Percentiles rank a stretch among this genome's conserved stretches.
phyloP scores from a whole-genome alignment of 345 rosid genomes.

The Euphorbia tirucalli region DNA sequence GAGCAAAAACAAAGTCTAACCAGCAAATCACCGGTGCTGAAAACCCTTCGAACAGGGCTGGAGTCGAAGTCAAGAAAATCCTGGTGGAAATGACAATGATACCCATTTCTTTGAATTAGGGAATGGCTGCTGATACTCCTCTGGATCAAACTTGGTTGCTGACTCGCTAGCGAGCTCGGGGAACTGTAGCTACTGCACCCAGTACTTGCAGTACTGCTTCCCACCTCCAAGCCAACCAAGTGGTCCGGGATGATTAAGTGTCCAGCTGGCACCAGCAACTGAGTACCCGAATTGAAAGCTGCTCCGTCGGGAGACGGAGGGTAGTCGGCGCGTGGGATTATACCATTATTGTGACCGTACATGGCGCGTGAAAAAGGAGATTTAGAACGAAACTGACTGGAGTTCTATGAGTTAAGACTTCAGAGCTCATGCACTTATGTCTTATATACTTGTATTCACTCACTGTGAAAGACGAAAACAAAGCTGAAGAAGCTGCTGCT shows the following conservation, averaged over 20 bases:
- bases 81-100: slow-evolving; percentile 34
- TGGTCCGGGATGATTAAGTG: slow-evolving; percentile 29
- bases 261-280: slow-evolving; percentile 31
- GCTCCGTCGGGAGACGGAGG: slow-evolving; percentile 23
- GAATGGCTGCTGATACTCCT: slow-evolving; percentile 70
- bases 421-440: slow-evolving; percentile 2
- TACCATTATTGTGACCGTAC: slow-evolving; percentile 31
- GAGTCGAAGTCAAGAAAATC: slow-evolving; percentile 43
- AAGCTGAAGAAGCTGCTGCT: slow-evolving; percentile 4
- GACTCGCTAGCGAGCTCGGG: slow-evolving; percentile 53
- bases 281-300: too few relatives aligned
- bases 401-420: neutral
- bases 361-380: slow-evolving; percentile 24
- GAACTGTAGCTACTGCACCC: slow-evolving; percentile 55
- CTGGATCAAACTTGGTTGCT: slow-evolving; percentile 41
- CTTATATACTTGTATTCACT: too few relatives aligned
- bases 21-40: slow-evolving; percentile 76
- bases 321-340: slow-evolving; percentile 22
- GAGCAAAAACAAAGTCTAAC: too few relatives aligned
- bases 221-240: slow-evolving; percentile 20
- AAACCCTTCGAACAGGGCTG: slow-evolving; percentile 68
- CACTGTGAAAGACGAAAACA: neutral
- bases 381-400: slow-evolving; percentile 14
- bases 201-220: slow-evolving; percentile 5
- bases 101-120: slow-evolving; percentile 36